phyloP scores from a whole-genome alignment of 108 stramenopile species.

The Cyclotella sp. region DNA sequence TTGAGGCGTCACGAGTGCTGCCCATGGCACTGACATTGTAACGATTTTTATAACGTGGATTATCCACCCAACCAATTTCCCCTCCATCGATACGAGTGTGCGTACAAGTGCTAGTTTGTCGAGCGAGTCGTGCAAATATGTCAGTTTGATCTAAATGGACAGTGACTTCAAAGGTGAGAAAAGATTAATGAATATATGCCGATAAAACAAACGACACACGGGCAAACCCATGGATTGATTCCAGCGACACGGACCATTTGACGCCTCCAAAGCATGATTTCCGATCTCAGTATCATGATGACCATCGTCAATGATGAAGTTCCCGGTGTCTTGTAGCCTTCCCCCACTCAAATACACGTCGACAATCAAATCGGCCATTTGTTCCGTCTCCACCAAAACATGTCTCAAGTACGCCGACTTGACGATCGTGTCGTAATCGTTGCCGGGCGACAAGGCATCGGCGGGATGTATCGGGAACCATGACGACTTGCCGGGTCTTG shows the following conservation, averaged over 20 bases:
- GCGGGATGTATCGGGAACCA: slow-evolving; percentile 53
- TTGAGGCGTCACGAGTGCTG: too few species aligned
- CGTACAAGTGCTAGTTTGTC: slow-evolving; percentile 69
- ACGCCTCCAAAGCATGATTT: background rate
- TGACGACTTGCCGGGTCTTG: too few species aligned
- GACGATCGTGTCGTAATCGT: slow-evolving; percentile 54
- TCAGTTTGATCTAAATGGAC: slow-evolving; percentile 7
- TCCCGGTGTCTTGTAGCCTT: background rate
- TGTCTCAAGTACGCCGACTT: slow-evolving; percentile 60
- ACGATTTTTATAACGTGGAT: slow-evolving; percentile 16
- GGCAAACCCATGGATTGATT: too few species aligned
- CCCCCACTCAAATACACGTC: slow-evolving; percentile 51
- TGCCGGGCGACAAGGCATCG: slow-evolving; percentile 47
- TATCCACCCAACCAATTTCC: slow-evolving; percentile 79
- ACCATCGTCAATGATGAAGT: background rate
- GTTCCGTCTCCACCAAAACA: slow-evolving; percentile 76
- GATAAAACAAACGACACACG: too few species aligned
- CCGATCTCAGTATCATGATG: background rate
- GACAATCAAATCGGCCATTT: slow-evolving; percentile 69
- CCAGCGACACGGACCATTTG: too few species aligned
- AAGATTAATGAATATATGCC: background rate
- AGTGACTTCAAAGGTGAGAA: background rate
- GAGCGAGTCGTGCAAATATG: slow-evolving; percentile 70
- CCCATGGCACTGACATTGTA: background rate
- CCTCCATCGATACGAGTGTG: slow-evolving; percentile 70